Base-by-base conservation (phyloP, 1,284 basidiomycete species). In the Volvariella volvacea region DNA sequence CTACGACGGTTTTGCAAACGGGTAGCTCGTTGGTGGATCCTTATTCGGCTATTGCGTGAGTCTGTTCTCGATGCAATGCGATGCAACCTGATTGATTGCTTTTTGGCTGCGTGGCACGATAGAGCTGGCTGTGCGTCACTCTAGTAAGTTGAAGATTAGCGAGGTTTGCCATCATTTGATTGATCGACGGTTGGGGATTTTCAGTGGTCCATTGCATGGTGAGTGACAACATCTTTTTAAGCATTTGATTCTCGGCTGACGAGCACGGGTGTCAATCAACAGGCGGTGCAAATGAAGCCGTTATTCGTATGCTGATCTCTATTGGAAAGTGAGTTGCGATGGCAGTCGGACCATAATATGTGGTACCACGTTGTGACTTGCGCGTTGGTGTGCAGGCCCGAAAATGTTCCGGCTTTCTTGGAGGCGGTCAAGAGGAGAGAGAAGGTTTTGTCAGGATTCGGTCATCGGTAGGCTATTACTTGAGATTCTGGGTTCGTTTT, bases 1-100 rank as follows among this genome's bases (percentile, higher is more conserved):
- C 84, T 38, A 90, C 89, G 1, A 89, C 89, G 0, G 85, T 89
- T 15, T 67, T 92, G 42, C 90, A 92, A 57, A 88, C 87, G 0
- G 88, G 78, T n/a, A 88, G 84, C 49, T 89, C 89, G 3, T 71
- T 93, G 20, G 89, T 90, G 2, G 89, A 92, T 54, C 90, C 91
- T 0, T 93, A 87, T 60, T 87, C 83, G 43, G 90, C 88, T 3
- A 78, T 93, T 44, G 80, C 88, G 74, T 84, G 55, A 68, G 64
- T 58, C 14, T 19, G 7, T 36, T 16, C 19, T 36, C n/a, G 34
- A 20, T n/a, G 34, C 34, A 7, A 8, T 6, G 34, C 15, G 34
- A 28, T 28, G 25, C 25, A 12, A 28, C 6, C 12, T 28, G 25
- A n/a, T 28, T 28, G 25, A 28, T 12, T 28, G 25, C 44, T 20